phyloP scores from a whole-genome alignment of 2,329 filamentous ascomycete genomes.

The Botrytis paeoniae region DNA sequence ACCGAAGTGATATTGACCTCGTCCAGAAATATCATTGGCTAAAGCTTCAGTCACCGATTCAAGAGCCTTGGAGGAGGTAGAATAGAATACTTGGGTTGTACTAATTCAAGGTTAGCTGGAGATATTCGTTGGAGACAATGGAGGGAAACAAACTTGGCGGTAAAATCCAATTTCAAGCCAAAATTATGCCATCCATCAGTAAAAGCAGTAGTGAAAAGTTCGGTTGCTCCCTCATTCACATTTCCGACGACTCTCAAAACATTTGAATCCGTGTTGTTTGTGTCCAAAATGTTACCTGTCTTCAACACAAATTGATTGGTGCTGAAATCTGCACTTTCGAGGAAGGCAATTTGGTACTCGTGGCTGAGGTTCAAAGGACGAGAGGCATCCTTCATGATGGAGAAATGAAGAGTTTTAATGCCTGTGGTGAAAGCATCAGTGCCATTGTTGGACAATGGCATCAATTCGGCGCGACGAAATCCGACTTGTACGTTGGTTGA shows the following conservation, averaged over 20 bases:
- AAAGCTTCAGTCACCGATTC: conserved; percentile 46
- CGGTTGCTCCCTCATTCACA: conserved; percentile 48
- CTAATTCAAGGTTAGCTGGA: conserved; percentile 37
- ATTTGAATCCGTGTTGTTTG: conserved; percentile 1
- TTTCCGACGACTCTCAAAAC: conserved; percentile 13
- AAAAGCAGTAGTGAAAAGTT: conserved; percentile 50
- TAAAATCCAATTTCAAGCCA: conserved; percentile 56
- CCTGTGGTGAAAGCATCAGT: conserved; percentile 52
- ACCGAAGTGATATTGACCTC: conserved; percentile 61
- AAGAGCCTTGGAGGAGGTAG: conserved; percentile 46
- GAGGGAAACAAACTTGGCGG: conserved; percentile 46
- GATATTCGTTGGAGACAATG: neutral
- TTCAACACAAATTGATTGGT: conserved; percentile 55
- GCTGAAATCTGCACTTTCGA: conserved; percentile 47
- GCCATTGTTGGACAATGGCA: conserved; percentile 45
- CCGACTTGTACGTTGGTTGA: conserved; percentile 51
- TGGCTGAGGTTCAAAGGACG: conserved; percentile 56
- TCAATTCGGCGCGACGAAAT: conserved; percentile 59
- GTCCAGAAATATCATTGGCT: conserved; percentile 51
- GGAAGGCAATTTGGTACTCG: conserved; percentile 29
- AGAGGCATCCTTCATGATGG: conserved; percentile 50
- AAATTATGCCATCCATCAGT: conserved; percentile 62
- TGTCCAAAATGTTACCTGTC: conserved; percentile 50
- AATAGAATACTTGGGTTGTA: conserved; percentile 57
- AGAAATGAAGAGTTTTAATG: conserved; percentile 61